Percentiles rank a stretch among this genome's conserved stretches.
These are phyloP conservation scores for Ceratonia siliqua DNA, from an alignment of 306 rosid genomes.

Conservation along the genomic window DNA sequence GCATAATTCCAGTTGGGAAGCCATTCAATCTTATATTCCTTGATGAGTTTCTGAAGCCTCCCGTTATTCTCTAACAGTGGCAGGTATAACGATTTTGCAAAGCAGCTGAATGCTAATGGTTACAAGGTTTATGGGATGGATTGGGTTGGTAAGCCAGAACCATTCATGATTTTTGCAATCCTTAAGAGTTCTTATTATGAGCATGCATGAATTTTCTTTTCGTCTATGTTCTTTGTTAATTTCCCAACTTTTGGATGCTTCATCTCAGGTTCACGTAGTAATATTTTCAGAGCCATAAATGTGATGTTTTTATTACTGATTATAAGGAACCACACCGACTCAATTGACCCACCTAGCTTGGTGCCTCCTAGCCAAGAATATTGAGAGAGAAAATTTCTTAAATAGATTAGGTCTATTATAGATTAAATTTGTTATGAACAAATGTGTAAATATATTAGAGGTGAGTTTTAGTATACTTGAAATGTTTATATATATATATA, in stretches of 20 bases:
- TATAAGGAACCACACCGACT: not conserved
- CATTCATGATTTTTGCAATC: not conserved
- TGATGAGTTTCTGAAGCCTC: constrained; percentile 26
- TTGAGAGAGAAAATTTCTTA: too few relatives aligned
- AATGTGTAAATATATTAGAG: too few relatives aligned
- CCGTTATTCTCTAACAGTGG: constrained; percentile 56
- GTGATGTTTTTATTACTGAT: not conserved
- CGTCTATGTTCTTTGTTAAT: not conserved
- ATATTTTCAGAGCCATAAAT: constrained; percentile 3
- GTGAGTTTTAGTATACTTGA: too few relatives aligned
- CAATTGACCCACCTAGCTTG: not conserved
- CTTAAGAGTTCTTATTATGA: not conserved
- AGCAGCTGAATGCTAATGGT: constrained; percentile 77
- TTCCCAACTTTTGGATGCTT: not conserved
- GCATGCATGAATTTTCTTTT: not conserved
- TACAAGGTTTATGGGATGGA: constrained; percentile 93
- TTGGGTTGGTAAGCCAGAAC: constrained; percentile 80
- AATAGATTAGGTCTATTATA: too few relatives aligned
- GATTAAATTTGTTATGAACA: too few relatives aligned
- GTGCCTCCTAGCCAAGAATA: constrained; percentile 15
- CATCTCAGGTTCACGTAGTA: not conserved
- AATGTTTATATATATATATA: too few relatives aligned
- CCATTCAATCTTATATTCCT: constrained; percentile 11
- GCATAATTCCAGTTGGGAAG: not conserved
- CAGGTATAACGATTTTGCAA: constrained; percentile 78